Evolutionary conservation across 176 grass and related monocot species (phyloP).

Genomic region (Paspalum vaginatum): DNA sequence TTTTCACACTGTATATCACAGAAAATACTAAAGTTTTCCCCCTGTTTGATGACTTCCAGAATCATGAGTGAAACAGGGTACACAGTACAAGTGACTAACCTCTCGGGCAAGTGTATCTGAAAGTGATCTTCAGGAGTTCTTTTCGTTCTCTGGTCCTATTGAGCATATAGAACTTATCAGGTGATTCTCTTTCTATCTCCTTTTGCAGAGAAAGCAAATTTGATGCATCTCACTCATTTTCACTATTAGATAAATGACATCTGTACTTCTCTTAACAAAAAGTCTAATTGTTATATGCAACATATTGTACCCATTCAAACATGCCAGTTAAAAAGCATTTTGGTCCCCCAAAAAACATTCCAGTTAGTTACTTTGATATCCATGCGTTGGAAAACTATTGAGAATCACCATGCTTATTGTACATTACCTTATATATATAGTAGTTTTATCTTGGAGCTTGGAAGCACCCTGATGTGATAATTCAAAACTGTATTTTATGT

Average conservation of each 20-base stretch:
- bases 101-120: slow-evolving; percentile 75
- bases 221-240: not conserved
- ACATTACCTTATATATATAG: not conserved
- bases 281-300: not conserved
- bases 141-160: slow-evolving; percentile 95
- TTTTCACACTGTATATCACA: slow-evolving; percentile 21
- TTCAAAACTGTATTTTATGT: not conserved
- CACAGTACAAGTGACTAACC: slow-evolving; percentile 87
- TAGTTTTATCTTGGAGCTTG: not conserved
- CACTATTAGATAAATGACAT: not conserved
- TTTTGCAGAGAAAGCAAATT: not conserved
- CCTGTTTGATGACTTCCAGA: slow-evolving; percentile 52
- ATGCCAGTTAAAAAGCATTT: not conserved
- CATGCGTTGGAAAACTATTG: not conserved
- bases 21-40: not conserved
- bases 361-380: not conserved
- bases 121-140: slow-evolving; percentile 84
- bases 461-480: not conserved
- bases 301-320: not conserved
- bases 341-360: not conserved
- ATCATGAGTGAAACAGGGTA: slow-evolving; percentile 71
- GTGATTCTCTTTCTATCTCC: slow-evolving; percentile 28
- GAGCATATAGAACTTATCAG: slow-evolving; percentile 94
- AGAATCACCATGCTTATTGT: slow-evolving; percentile 14
- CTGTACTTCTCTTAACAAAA: not conserved